Conservation (phyloP, 2,329 filamentous ascomycete species). For the Colletotrichum karsti region DNA sequence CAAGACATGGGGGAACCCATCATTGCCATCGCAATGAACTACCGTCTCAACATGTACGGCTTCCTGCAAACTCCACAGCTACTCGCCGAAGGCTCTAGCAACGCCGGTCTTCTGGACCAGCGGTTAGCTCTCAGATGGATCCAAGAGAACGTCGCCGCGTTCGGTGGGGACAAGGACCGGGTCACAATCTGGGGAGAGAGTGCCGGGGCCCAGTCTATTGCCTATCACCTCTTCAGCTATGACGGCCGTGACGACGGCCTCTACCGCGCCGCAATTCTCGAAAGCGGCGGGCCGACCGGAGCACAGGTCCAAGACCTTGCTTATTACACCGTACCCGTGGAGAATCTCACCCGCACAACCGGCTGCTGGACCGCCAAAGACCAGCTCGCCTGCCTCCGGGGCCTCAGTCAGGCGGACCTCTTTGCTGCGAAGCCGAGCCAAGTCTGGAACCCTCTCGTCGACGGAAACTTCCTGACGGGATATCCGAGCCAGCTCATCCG, state of each 20-base stretch:
- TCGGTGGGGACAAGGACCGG: slow-evolving; percentile 55
- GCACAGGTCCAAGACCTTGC: slow-evolving; percentile 40
- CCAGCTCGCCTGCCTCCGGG: slow-evolving; percentile 46
- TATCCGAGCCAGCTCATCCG: slow-evolving; percentile 55
- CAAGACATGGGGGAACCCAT: slow-evolving; percentile 61
- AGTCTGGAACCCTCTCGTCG: slow-evolving; percentile 53
- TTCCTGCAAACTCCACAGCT: slow-evolving; percentile 59
- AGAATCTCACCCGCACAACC: slow-evolving; percentile 44
- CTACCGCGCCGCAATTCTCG: slow-evolving; percentile 61
- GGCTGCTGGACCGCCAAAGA: slow-evolving; percentile 44
- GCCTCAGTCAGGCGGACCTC: slow-evolving; percentile 39
- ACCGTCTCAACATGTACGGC: slow-evolving; percentile 61
- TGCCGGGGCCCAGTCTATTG: slow-evolving; percentile 49
- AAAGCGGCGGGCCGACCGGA: slow-evolving; percentile 54
- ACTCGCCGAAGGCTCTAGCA: slow-evolving; percentile 50
- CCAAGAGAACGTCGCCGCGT: slow-evolving; percentile 60
- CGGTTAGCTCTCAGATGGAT: slow-evolving; percentile 58
- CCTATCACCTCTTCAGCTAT: slow-evolving; percentile 62
- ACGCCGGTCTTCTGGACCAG: slow-evolving; percentile 60
- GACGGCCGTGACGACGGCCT: slow-evolving; percentile 63
- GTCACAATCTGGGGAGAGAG: slow-evolving; percentile 60
- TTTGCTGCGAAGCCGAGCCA: slow-evolving; percentile 44
- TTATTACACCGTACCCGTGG: slow-evolving; percentile 43
- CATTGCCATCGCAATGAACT: slow-evolving; percentile 63
- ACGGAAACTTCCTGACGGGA: slow-evolving; percentile 56